Percentiles rank a stretch among this genome's conserved stretches.
Conservation (phyloP, 2,329 filamentous ascomycete species). For the Emergomyces orientalis region DNA sequence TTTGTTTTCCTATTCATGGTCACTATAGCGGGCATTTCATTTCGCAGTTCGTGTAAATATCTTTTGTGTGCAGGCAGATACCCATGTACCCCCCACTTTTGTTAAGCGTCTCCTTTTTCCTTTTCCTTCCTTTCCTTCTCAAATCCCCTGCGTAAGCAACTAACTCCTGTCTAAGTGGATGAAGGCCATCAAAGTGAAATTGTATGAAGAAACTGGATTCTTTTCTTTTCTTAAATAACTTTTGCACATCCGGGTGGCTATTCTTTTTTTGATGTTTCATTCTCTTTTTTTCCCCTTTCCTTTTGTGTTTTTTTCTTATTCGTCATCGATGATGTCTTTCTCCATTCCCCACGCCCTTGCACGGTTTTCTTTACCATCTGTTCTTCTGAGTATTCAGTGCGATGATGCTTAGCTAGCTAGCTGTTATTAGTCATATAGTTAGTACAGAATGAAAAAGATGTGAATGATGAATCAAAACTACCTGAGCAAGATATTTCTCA, state of each 20-base stretch:
- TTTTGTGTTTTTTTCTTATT: neutral
- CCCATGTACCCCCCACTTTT: neutral
- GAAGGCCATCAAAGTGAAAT: neutral
- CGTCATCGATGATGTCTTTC: neutral
- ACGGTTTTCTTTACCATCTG: neutral
- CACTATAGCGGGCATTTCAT: neutral
- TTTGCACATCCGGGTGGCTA: neutral
- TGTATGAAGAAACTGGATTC: neutral
- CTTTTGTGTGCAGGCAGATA: constrained; percentile 1
- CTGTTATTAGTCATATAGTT: neutral
- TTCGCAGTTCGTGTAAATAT: neutral
- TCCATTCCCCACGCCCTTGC: neutral
- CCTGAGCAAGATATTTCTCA: neutral
- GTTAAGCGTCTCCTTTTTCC: neutral
- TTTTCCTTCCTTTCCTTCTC: neutral
- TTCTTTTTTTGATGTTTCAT: neutral
- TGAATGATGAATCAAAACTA: neutral
- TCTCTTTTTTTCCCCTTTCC: neutral
- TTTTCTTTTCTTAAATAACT: neutral
- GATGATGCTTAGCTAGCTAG: neutral
- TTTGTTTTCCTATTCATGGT: neutral
- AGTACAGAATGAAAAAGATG: constrained; percentile 2
- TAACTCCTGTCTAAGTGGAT: neutral
- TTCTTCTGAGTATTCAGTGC: neutral
- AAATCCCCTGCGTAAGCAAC: neutral